Base-by-base conservation (phyloP, 108 stramenopile species). In the Nannochloropsis granulata region DNA sequence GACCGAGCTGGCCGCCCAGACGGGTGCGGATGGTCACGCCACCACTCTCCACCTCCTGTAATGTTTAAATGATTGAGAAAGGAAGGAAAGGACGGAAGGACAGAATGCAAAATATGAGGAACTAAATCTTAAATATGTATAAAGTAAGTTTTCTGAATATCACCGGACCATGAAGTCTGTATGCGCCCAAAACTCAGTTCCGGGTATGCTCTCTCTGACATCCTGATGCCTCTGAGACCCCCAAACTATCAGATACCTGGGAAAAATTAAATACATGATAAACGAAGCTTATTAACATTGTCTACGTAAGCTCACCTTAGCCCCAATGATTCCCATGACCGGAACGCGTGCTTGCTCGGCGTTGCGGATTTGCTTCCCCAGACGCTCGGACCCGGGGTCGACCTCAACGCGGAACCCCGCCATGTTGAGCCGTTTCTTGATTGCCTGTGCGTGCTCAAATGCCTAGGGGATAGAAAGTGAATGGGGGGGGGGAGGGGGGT, bases 301-400 rank as follows among this genome's bases (percentile, higher is more conserved):
- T 34, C 34, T 34, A 10, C 11, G 10, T n/a, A 0, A 71, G 8
- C 21, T 5, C 10, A 71, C 56, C 56, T 71, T 71, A n/a, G 56
- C 56, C 21, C 56, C 56, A 10, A 71, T 71, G 56, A 71, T 71
- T 16, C 56, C 56, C 56, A 71, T 71, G 56, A 71, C 56, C 56
- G 56, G 56, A 71, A 71, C 10, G 56, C 56, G 56, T 71, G 56
- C 56, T 71, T 86, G 80, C 87, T 98, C 97, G 12, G 97, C 96
- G 87, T 95, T 96, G 79, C 97, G 94, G 84, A 98, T 97, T 90
- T 96, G 95, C 90, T 98, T 98, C 14, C 93, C 94, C n/a, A 98
- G 85, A 44, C 97, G 94, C 84, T 96, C 95, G 14, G 85, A 90
- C 43, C 95, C 94, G 24, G 93, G 86, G 84, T 97, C 96, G 8